phyloP scores from a whole-genome alignment of 768 basidiomycete species.

The Serendipita sp. region DNA sequence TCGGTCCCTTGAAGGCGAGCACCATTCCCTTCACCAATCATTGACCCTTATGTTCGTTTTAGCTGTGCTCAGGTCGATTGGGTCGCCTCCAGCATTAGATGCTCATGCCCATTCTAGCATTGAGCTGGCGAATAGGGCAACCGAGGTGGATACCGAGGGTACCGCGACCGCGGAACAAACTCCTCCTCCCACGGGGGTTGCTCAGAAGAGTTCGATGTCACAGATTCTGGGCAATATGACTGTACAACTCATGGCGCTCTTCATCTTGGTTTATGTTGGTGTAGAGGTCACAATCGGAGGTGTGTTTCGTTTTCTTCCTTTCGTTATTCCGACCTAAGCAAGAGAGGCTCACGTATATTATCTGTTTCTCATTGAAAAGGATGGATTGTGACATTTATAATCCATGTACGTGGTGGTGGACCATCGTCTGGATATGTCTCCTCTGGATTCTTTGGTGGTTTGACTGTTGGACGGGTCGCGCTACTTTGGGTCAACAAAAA shows the following conservation, averaged over 20 bases:
- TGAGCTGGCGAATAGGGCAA: background rate
- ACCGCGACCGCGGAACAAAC: background rate
- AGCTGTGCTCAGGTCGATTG: background rate
- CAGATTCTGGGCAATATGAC: slow-evolving; percentile 7
- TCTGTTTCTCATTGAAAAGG: slow-evolving; percentile 18
- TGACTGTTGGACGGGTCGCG: slow-evolving; percentile 9
- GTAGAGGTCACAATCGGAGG: slow-evolving; percentile 13
- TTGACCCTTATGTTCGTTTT: background rate
- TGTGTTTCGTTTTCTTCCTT: background rate
- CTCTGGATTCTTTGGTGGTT: slow-evolving; percentile 14
- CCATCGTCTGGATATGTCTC: slow-evolving; percentile 38
- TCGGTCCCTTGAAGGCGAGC: background rate
- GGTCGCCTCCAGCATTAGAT: background rate
- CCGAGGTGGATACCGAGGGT: background rate
- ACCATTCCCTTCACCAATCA: background rate
- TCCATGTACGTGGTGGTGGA: slow-evolving; percentile 28
- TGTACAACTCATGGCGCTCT: slow-evolving; percentile 11
- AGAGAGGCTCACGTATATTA: no score
- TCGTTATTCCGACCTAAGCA: background rate
- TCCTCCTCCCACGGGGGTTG: background rate
- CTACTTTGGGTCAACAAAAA: slow-evolving; percentile 11
- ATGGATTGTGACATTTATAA: slow-evolving; percentile 53
- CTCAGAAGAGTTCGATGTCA: background rate
- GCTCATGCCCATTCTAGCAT: background rate
- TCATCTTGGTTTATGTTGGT: slow-evolving; percentile 12